Conservation (phyloP, 1,284 basidiomycete species). For the Trametes polyzona region DNA sequence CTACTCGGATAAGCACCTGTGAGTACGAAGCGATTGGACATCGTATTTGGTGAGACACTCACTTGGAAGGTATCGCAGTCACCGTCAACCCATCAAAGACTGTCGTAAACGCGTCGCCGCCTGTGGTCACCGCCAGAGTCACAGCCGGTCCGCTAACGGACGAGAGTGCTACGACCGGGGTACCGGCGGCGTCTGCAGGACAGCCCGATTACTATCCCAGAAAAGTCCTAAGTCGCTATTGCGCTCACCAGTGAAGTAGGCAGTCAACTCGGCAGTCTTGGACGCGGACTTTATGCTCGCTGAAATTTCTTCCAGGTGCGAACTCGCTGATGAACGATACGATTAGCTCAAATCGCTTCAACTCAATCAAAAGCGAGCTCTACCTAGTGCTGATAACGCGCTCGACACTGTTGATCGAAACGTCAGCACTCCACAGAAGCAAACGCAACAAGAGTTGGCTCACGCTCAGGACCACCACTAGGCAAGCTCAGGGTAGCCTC, state of each 20-base stretch:
- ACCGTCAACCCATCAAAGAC: background rate
- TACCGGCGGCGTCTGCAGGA: constrained; percentile 14
- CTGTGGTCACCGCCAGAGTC: constrained; percentile 16
- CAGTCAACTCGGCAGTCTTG: background rate
- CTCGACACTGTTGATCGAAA: background rate
- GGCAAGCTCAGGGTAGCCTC: background rate
- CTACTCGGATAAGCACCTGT: background rate
- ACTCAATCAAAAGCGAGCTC: background rate
- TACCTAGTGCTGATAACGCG: background rate
- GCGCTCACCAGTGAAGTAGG: background rate
- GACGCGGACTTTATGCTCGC: background rate
- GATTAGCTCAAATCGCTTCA: too few species aligned
- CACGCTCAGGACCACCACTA: background rate
- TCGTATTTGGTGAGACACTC: background rate
- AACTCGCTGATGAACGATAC: background rate
- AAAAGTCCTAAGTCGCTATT: background rate
- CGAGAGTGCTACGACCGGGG: constrained; percentile 24
- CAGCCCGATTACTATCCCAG: background rate
- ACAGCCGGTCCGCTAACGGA: constrained; percentile 24
- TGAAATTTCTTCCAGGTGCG: background rate
- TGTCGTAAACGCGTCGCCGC: constrained; percentile 1
- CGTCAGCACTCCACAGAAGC: background rate
- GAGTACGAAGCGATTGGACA: background rate
- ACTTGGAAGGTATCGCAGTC: constrained; percentile 1
- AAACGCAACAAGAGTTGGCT: background rate